Evolutionary conservation across 805 yeast genomes (phyloP).

Genomic region (Yamadazyma tumulicola): DNA sequence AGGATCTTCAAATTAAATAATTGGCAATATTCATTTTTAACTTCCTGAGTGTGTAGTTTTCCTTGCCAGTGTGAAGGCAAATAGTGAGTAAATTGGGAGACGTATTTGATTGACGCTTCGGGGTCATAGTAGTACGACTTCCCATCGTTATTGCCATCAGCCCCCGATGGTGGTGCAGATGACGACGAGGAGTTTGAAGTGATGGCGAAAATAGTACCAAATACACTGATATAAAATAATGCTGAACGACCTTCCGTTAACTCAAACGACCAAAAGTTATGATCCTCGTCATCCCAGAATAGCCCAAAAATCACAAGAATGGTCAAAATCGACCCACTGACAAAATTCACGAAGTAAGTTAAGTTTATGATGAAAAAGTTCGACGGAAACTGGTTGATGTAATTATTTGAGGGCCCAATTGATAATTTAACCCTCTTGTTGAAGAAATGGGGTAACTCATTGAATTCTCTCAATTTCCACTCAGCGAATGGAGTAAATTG

Average conservation of each 20-base stretch:
- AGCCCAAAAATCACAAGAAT: slow-evolving; percentile 64
- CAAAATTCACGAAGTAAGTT: slow-evolving; percentile 47
- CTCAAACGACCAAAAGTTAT: slow-evolving; percentile 82
- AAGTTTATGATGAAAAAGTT: slow-evolving; percentile 45
- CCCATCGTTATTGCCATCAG: slow-evolving; percentile 16
- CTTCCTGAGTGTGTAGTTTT: slow-evolving; percentile 76
- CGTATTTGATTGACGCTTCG: slow-evolving; percentile 75
- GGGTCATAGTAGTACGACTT: slow-evolving; percentile 76
- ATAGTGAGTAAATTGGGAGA: slow-evolving; percentile 87
- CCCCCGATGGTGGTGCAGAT: slow-evolving; percentile 8
- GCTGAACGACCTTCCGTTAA: slow-evolving; percentile 77
- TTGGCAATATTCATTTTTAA: slow-evolving; percentile 77
- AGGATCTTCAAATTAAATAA: slow-evolving; percentile 72
- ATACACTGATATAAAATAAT: slow-evolving; percentile 79
- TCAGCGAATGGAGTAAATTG: slow-evolving; percentile 93
- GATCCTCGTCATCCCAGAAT: slow-evolving; percentile 76
- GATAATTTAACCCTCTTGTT: slow-evolving; percentile 75
- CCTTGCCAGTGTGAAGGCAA: slow-evolving; percentile 87
- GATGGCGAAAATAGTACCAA: slow-evolving; percentile 87
- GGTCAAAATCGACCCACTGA: slow-evolving; percentile 87
- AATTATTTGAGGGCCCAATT: slow-evolving; percentile 72
- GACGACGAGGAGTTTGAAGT: slow-evolving; percentile 40
- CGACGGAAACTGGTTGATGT: slow-evolving; percentile 89
- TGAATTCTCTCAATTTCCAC: slow-evolving; percentile 92
- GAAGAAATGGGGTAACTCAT: slow-evolving; percentile 88